phyloP scores from a whole-genome alignment of 139 green algal species.

The Nannochloris sp. region DNA sequence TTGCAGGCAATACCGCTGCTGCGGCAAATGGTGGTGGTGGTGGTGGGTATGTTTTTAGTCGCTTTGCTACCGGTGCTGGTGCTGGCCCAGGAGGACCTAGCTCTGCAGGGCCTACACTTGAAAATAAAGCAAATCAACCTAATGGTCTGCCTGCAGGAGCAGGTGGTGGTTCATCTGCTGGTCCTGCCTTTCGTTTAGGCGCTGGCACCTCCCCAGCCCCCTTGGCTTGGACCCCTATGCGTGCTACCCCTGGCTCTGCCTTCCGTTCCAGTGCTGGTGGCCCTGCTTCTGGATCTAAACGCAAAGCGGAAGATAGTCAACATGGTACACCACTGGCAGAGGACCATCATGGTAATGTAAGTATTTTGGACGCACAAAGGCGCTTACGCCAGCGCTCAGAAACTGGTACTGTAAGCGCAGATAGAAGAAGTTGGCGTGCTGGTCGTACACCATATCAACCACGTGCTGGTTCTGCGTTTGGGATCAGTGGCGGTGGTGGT shows the following conservation, averaged over 20 bases:
- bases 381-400: conserved; percentile 6
- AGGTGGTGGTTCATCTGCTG: too few species aligned
- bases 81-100: too few species aligned
- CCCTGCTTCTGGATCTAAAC: conserved; percentile 2
- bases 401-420: background rate
- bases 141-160: too few species aligned
- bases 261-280: too few species aligned
- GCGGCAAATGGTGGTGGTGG: background rate
- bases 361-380: conserved; percentile 27
- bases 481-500: too few species aligned
- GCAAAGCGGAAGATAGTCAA: conserved; percentile 12
- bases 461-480: too few species aligned
- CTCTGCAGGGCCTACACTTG: too few species aligned
- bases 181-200: too few species aligned
- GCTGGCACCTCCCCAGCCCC: conserved; percentile 6
- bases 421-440: conserved; percentile 16
- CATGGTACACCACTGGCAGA: background rate
- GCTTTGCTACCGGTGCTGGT: background rate
- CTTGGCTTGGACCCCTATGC: conserved; percentile 30
- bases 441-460: conserved; percentile 24
- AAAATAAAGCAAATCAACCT: too few species aligned
- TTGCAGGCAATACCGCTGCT: background rate
- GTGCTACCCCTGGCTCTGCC: conserved; percentile 1
- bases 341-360: conserved; percentile 11
- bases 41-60: too few species aligned